A percentile compares a stretch with the other conserved stretches of the same genome.
These are phyloP conservation scores for Aquilaria agallochum DNA, from an alignment of 441 rosid species.

Conservation along the genomic window DNA sequence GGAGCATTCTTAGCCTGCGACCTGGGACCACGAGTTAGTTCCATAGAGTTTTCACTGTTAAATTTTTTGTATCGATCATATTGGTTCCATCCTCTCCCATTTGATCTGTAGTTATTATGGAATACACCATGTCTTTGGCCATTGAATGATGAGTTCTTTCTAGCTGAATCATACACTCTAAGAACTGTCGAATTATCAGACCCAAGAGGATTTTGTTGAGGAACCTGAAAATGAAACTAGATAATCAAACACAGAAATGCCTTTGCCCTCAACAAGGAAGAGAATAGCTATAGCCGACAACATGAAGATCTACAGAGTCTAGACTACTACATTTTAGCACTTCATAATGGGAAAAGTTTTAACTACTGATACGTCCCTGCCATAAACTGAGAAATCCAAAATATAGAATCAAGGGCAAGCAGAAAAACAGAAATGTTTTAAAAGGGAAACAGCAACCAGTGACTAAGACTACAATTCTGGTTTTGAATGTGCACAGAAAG, in stretches of 20 bases:
- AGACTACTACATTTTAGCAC: too few species aligned
- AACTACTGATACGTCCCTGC: too few species aligned
- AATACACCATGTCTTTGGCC: constrained; percentile 35
- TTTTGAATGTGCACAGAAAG: too few species aligned
- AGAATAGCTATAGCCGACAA: too few species aligned
- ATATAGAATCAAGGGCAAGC: too few species aligned
- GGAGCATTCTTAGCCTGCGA: constrained; percentile 29
- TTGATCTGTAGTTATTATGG: constrained; percentile 31
- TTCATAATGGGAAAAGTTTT: too few species aligned
- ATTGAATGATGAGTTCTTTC: constrained; percentile 31
- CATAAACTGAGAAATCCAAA: too few species aligned
- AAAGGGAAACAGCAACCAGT: too few species aligned
- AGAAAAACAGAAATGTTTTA: too few species aligned
- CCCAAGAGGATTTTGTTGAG: constrained; percentile 15
- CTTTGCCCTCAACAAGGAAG: not conserved
- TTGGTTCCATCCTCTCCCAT: constrained; percentile 43
- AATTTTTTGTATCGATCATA: constrained; percentile 35
- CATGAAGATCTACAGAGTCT: too few species aligned
- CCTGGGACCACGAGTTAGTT: constrained; percentile 77
- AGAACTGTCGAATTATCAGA: constrained; percentile 30
- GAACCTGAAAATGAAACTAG: constrained; percentile 27
- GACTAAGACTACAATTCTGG: too few species aligned
- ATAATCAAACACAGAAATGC: constrained; percentile 12
- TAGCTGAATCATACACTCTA: constrained; percentile 37
- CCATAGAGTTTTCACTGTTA: constrained; percentile 36